Percentiles rank a stretch among this genome's conserved stretches.
Conservation (phyloP, 192 early-diverging fungal genomes). For the Coemansia sp. region DNA sequence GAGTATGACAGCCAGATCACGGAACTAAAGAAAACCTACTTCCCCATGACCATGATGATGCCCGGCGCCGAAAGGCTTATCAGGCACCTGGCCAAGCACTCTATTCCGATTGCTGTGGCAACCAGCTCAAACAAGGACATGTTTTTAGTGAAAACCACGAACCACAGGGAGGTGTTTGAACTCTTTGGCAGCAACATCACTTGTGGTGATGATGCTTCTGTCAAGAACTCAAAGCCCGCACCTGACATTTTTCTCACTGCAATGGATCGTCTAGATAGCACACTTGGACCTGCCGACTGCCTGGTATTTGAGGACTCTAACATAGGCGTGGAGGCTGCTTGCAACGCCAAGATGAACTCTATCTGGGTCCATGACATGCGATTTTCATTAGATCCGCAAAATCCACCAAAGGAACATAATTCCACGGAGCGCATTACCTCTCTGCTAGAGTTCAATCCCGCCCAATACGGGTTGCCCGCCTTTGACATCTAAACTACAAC, state of each 20-base stretch:
- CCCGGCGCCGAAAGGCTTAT: slow-evolving; percentile 69
- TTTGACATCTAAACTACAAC: slow-evolving; percentile 25
- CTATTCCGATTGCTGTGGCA: slow-evolving; percentile 77
- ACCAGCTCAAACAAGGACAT: slow-evolving; percentile 79
- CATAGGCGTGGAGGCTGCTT: slow-evolving; percentile 78
- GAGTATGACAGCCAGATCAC: slow-evolving; percentile 73
- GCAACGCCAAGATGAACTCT: slow-evolving; percentile 77
- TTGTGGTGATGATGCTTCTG: slow-evolving; percentile 82
- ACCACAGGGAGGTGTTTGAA: slow-evolving; percentile 67
- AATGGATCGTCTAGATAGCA: slow-evolving; percentile 58
- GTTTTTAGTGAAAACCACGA: slow-evolving; percentile 71
- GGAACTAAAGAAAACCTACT: slow-evolving; percentile 54
- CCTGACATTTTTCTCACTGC: slow-evolving; percentile 89
- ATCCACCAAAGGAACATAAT: slow-evolving; percentile 43
- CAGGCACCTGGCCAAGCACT: slow-evolving; percentile 66
- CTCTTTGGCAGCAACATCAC: slow-evolving; percentile 76
- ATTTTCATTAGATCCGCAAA: slow-evolving; percentile 51
- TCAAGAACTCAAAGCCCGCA: slow-evolving; percentile 80
- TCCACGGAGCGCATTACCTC: slow-evolving; percentile 62
- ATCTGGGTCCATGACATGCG: slow-evolving; percentile 87
- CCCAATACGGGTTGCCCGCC: slow-evolving; percentile 61
- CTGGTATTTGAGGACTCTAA: slow-evolving; percentile 94
- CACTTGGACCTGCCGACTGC: slow-evolving; percentile 55
- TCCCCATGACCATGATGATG: slow-evolving; percentile 66
- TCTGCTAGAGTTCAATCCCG: slow-evolving; percentile 69